A percentile compares a stretch with the other conserved stretches of the same genome.
These are phyloP conservation scores for Emergomyces africanus DNA, from an alignment of 2,329 filamentous ascomycete genomes.

Conservation along the genomic window DNA sequence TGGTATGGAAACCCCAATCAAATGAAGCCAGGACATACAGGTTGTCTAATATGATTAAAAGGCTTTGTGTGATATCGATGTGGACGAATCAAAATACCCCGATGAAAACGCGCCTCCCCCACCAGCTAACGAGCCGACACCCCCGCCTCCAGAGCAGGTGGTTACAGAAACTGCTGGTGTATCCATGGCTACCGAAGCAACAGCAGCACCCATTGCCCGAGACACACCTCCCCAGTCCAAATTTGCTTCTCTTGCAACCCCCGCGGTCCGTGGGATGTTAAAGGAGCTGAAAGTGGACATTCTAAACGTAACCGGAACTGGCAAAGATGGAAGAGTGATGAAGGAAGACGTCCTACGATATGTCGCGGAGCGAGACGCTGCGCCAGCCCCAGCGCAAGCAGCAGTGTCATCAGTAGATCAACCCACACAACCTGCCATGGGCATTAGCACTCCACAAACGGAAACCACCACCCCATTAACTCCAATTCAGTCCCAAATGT, in stretches of 20 bases:
- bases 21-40: not conserved
- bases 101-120: slow-evolving; percentile 35
- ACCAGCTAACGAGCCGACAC: not conserved
- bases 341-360: slow-evolving; percentile 84
- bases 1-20: slow-evolving; percentile 25
- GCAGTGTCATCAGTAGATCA: slow-evolving; percentile 17
- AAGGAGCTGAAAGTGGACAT: slow-evolving; percentile 73
- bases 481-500: slow-evolving; percentile 81
- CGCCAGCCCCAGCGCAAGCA: slow-evolving; percentile 9
- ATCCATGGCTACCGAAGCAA: slow-evolving; percentile 8
- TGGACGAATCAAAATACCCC: slow-evolving; percentile 60
- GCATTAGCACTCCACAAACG: slow-evolving; percentile 33
- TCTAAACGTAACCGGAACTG: slow-evolving; percentile 65
- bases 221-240: slow-evolving; percentile 35
- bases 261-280: slow-evolving; percentile 77
- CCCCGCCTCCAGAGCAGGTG: slow-evolving; percentile 12
- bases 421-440: slow-evolving; percentile 16
- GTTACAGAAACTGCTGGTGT: slow-evolving; percentile 6
- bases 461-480: slow-evolving; percentile 62
- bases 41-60: slow-evolving; percentile 22
- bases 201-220: slow-evolving; percentile 4
- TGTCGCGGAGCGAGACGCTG: slow-evolving; percentile 41
- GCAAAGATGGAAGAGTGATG: slow-evolving; percentile 76
- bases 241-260: slow-evolving; percentile 68
- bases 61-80: slow-evolving; percentile 89